phyloP scores from a whole-genome alignment of 805 yeast genomes.

The Lipomyces sp. region DNA sequence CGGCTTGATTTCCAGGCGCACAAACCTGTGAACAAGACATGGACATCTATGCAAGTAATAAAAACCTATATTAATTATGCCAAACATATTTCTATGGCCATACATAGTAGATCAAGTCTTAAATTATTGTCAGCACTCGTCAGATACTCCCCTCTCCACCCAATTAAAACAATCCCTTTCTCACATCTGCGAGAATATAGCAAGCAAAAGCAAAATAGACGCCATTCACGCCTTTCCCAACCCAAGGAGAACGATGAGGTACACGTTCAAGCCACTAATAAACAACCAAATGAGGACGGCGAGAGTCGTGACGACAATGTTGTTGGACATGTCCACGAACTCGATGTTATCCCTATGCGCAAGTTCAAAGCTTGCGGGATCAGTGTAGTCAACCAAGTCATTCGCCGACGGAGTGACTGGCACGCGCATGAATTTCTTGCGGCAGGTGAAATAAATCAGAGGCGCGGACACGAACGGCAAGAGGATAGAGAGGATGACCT shows the following conservation, averaged over 20 bases:
- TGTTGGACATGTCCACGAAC: constrained; percentile 46
- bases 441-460: constrained; percentile 74
- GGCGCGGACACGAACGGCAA: constrained; percentile 86
- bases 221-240: constrained; percentile 43
- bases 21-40: no score
- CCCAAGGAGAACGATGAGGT: constrained; percentile 49
- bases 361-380: constrained; percentile 8
- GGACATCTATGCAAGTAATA: no score
- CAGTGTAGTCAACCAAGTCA: background rate
- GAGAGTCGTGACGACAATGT: constrained; percentile 51
- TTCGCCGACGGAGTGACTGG: constrained; percentile 20
- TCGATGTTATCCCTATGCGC: background rate
- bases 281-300: constrained; percentile 67
- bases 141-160: no score
- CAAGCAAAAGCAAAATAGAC: no score
- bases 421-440: constrained; percentile 58
- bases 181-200: no score
- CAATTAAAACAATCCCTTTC: no score
- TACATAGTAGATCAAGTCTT: no score
- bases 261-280: constrained; percentile 65
- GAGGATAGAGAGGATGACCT: constrained; percentile 75
- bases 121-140: no score
- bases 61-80: no score
- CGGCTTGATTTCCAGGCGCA: no score
- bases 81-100: no score